A percentile compares a stretch with the other conserved stretches of the same genome.
phyloP scores from a whole-genome alignment of 2,329 filamentous ascomycete genomes.

The Aspergillus tanneri region DNA sequence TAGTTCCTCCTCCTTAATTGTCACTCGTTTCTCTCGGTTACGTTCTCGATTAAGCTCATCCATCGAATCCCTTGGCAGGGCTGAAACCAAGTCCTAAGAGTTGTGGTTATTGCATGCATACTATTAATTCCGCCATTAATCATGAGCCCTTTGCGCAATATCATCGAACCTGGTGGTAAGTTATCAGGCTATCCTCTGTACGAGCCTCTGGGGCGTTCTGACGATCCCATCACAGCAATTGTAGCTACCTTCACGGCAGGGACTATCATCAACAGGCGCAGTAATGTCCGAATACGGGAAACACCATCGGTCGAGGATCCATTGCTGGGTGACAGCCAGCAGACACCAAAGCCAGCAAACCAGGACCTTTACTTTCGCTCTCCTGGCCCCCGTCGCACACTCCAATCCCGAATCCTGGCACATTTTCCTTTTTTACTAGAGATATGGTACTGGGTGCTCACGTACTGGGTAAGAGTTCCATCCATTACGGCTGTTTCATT shows the following conservation, averaged over 20 bases:
- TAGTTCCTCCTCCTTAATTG: no score
- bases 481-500: not conserved
- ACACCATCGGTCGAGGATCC: slow-evolving; percentile 15
- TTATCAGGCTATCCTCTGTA: not conserved
- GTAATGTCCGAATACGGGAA: slow-evolving; percentile 2
- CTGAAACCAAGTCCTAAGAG: no score
- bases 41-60: no score
- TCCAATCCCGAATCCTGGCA: slow-evolving; percentile 25
- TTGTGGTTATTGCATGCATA: not conserved
- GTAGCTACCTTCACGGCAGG: slow-evolving; percentile 15
- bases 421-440: slow-evolving; percentile 33
- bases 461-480: slow-evolving; percentile 29
- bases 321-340: slow-evolving; percentile 11
- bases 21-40: no score
- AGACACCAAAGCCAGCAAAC: slow-evolving; percentile 3
- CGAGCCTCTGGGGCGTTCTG: not conserved
- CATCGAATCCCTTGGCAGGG: no score
- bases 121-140: slow-evolving; percentile 1
- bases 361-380: slow-evolving; percentile 1
- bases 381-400: slow-evolving; percentile 8
- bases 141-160: slow-evolving; percentile 15
- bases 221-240: slow-evolving; percentile 10
- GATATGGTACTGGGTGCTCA: slow-evolving; percentile 36
- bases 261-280: slow-evolving; percentile 17
- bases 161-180: slow-evolving; percentile 21